A percentile compares a stretch with the other conserved stretches of the same genome.
Conservation (phyloP, 179 eudicot species). For the Vitellaria paradoxa region DNA sequence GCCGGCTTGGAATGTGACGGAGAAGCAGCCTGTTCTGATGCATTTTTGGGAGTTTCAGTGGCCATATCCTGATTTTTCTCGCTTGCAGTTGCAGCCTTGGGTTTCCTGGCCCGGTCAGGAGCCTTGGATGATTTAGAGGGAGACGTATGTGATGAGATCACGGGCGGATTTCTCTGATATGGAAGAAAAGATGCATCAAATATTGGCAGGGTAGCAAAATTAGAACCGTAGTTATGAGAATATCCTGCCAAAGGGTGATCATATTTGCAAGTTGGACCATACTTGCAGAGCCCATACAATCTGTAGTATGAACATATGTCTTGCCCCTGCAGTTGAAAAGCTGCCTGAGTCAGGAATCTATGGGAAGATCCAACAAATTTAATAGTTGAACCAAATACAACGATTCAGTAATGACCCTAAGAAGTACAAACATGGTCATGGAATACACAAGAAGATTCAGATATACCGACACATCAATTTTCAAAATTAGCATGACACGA, state of each 20-base stretch:
- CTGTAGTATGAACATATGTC: constrained; percentile 47
- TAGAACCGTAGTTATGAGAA: constrained; percentile 30
- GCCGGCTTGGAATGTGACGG: constrained; percentile 15
- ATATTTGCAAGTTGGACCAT: constrained; percentile 62
- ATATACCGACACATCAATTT: no score
- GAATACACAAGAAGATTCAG: no score
- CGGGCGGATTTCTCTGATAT: constrained; percentile 25
- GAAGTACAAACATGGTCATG: no score
- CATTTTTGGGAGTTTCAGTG: constrained; percentile 23
- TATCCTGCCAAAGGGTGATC: constrained; percentile 57
- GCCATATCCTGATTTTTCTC: constrained; percentile 16
- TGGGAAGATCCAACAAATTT: neutral
- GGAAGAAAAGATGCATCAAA: constrained; percentile 29
- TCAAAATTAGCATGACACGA: no score
- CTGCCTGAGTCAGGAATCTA: neutral
- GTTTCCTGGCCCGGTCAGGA: constrained; percentile 43
- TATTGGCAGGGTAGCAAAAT: constrained; percentile 28
- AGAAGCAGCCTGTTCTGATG: constrained; percentile 28
- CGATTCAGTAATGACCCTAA: no score
- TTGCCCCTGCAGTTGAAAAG: constrained; percentile 44
- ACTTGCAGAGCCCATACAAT: constrained; percentile 51
- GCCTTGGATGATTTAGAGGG: constrained; percentile 40
- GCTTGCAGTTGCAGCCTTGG: constrained; percentile 22
- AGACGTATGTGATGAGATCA: constrained; percentile 27
- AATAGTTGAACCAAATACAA: neutral